phyloP scores from a whole-genome alignment of 345 rosid species.

The Geranium brycei region DNA sequence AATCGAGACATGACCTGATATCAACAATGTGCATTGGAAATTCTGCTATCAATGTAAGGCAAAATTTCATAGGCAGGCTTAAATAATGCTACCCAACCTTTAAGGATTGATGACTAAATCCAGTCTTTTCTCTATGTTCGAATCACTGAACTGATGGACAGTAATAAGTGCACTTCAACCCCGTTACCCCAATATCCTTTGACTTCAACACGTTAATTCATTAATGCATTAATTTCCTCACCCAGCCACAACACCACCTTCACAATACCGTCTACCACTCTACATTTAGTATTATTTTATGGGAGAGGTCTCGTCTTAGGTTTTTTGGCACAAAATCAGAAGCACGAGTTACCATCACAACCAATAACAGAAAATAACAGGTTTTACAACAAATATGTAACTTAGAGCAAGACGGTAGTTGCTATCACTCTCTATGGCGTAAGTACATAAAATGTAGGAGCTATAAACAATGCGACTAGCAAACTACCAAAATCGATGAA shows the following conservation, averaged over 20 bases:
- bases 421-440: not conserved
- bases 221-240: not conserved
- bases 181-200: too few species aligned
- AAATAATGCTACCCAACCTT: not conserved
- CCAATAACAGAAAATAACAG: too few species aligned
- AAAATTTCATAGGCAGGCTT: not conserved
- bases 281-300: not conserved
- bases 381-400: not conserved
- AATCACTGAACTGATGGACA: not conserved
- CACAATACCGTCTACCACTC: not conserved
- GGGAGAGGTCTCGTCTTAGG: not conserved
- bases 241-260: not conserved
- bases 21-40: not conserved
- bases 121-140: not conserved
- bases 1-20: not conserved
- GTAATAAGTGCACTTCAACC: not conserved
- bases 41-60: not conserved
- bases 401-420: too few species aligned
- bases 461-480: too few species aligned
- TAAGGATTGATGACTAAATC: not conserved
- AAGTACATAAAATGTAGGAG: not conserved
- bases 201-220: not conserved
- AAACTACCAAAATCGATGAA: not conserved
- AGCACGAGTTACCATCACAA: not conserved
- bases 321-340: too few species aligned